Evolutionary conservation across 805 yeast species (phyloP), one percentile per base, ranked within the genome.

Genomic region (Gaillardinia entomophila): DNA sequence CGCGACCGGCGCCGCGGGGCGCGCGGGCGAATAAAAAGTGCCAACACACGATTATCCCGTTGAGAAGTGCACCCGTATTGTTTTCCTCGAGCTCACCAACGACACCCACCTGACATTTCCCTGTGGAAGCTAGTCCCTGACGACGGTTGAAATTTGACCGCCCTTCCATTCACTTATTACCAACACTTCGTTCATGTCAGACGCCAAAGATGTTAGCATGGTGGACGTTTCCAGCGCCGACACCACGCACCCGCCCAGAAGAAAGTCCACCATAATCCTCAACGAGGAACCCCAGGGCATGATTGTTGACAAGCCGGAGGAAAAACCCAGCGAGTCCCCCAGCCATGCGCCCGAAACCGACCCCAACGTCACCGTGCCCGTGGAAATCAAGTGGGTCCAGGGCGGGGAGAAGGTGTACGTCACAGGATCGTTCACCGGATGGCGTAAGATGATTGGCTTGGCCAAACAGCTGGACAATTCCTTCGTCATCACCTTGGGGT

Each of bases 321-420:
- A 45, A 12, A 57, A 51, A 19, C 51, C 57, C 34, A 57, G 49
- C 17, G 49, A 41, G 30, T 39, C 6, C 6, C n/a, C n/a, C n/a
- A n/a, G n/a, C n/a, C n/a, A n/a, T n/a, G 12, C 16, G 16, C 16
- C 8, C 12, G 30, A 24, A 15, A 49, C 50, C 2, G 66, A 57
- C 34, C 57, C 62, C 6, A 49, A 38, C 26, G 43, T 55, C 5
- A 59, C 62, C 4, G 53, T 65, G 10, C 79, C 79, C 1, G 68
- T 87, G 1, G 88, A 82, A 35, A 82, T 88, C 36, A 77, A 77
- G 42, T 90, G 98, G 98, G 79, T 78, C 12, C 96, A 90, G 57
- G 97, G 97, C n/a, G 98, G 98, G 39, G 75, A 75, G 31, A 84
- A 84, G 48, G 97, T 92, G 2, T 92, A 88, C 55, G 96, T 90